Base-by-base conservation (phyloP, 2,329 filamentous ascomycete genomes). In the Emmonsia crescens region DNA sequence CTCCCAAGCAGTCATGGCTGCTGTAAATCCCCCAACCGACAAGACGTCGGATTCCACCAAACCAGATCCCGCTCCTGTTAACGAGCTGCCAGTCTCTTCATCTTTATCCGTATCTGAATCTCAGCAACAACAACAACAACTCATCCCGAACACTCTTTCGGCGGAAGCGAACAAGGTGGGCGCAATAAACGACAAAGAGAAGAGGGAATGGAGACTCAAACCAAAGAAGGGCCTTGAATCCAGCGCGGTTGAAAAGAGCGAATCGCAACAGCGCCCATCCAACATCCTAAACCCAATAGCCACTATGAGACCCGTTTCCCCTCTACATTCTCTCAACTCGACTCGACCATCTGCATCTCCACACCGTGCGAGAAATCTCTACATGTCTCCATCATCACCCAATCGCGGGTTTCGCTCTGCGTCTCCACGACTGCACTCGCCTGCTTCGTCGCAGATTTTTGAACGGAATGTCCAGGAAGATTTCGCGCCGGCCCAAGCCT, bases 391-490 rank as follows among this genome's bases (percentile, higher is more conserved):
- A 16, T 79, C 85, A 0, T 91, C 89, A 2, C 89, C 89, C 3
- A 80, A 78, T 63, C 83, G 85, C 62, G 84, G 83, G 59, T 76
- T 89, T 52, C 80, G 80, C 68, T 86, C 87, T 14, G 82, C 84
- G 10, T 93, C 91, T 9, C 88, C 91, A 4, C 83, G 88, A 57
- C 76, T 92, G 52, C 84, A 87, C 60, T 96, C 91, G 24, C 90
- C 92, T 16, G 89, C 91, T 0, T 84, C 83, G 24, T 84, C 83
- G 56, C 79, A 83, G 68, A 96, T 97, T 69, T 97, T 97, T 72
- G 93, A 97, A 78, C 89, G 93, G 70, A 90, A 92, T 73, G 93
- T 97, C 29, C 93, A 96, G 75, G 92, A 96, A 70, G 84, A 84
- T 69, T 79, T 83, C 36, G 70, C 83, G 3, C 76, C 85, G n/a